Base-by-base conservation (phyloP, 2,329 filamentous ascomycete species). In the Annulohypoxylon truncatum region DNA sequence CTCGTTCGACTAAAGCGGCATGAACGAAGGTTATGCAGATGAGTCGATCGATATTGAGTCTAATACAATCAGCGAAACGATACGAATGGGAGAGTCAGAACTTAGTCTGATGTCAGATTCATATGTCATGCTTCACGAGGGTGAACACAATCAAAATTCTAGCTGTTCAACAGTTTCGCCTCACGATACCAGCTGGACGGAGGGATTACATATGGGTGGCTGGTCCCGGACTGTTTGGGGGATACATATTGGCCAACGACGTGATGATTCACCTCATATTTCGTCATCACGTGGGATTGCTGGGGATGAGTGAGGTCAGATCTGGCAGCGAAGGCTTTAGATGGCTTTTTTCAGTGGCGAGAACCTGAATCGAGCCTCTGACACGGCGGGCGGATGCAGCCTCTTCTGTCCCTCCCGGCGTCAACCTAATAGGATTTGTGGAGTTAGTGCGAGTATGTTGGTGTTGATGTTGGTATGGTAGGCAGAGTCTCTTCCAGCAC, bases 271-370 rank as follows among this genome's bases (percentile, higher is more conserved):
- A 61, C 55, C 51, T 35, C 38, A 29, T 15, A 18, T 72, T 72
- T 74, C 72, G 72, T 75, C 71, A 74, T 72, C 63, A 66, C 69
- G 64, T 75, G 62, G 65, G 63, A 68, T 68, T 68, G 47, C 60
- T 60, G 61, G 54, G 54, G 57, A 58, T 26, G 24, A 44, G 67
- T 67, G 71, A 69, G 66, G 63, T 69, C 63, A 72, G 64, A 42
- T 50, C 51, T 61, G 20, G 18, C 38, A 35, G 40, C 15, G 60
- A 67, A 68, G 38, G 62, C 48, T 62, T 52, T 57, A 40, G 26
- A 33, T 35, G 33, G 53, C 40, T 64, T 52, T 10, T 10, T 28
- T 53, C 5, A 58, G 70, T 64, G 70, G 66, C 66, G 57, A 67
- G 28, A 35, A 48, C 50, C 58, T 35, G 52, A 61, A 56, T 69